Evolutionary conservation across 148 eudicot genomes (phyloP), one percentile per base, ranked within the genome.

Genomic region (Rhododendron molle): DNA sequence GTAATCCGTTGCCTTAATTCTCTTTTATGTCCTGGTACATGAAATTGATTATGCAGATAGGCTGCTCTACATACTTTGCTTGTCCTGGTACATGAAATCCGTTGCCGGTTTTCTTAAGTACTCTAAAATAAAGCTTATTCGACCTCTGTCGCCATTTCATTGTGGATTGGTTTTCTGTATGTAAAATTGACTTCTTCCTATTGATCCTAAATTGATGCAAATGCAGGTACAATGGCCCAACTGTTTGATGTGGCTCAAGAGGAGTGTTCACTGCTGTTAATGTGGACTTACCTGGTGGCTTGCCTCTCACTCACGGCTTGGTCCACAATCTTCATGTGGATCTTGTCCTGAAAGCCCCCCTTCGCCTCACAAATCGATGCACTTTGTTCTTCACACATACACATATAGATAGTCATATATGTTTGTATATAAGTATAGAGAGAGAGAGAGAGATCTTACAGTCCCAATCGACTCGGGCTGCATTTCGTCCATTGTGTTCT

Each of bases 241-340:
- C 87, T 93, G 16, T 92, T 90, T 85, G 88, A 91, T 80, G 93
- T 91, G 62, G 94, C 91, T 1, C 92, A 93, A 90, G 93, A 90
- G 60, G 95, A 93, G 89, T 91, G 94, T 81, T 90, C 94, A 52
- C 90, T 93, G 32, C 85, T 93, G 12, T 88, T 89, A 79, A 85
- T 92, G 43, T 93, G 96, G 96, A 92, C 94, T 77, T 93, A 93
- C 80, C 23, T 91, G 86, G 91, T 83, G 47, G 92, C 94, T 47
- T 89, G 91, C 26, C 32, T 92, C 46, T 87, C 96, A 7, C 91
- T 92, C 34, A 92, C 96, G 4, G 81, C 80, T 16, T 93, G 96
- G 96, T 90, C 96, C n/a, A 89, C 92, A 49, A 80, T 89, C 15
- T 92, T 52, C 85, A 90, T 93, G 96, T 93, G 92, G 93, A 90